Conservation (phyloP, 495 filamentous ascomycete species). For the Neurospora cerealis region DNA sequence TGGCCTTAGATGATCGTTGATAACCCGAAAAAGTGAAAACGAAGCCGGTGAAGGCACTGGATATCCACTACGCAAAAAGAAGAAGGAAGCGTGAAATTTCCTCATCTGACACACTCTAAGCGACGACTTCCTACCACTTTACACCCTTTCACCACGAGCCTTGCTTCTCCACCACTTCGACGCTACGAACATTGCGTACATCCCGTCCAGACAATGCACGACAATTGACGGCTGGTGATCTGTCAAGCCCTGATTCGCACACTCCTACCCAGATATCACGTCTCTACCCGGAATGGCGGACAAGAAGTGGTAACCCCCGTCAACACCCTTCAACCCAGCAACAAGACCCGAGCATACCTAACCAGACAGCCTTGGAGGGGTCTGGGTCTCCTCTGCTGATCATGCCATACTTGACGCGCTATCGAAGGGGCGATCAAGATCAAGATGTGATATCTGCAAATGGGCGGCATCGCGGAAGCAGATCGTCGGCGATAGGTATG, state of each 20-base stretch:
- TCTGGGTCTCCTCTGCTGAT: background rate
- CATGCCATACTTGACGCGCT: background rate
- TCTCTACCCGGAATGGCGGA: background rate
- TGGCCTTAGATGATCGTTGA: background rate
- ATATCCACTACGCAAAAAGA: background rate
- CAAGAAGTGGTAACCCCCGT: background rate
- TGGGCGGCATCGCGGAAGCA: background rate
- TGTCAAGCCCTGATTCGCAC: slow-evolving; percentile 12
- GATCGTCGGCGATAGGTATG: background rate
- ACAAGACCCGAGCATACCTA: background rate
- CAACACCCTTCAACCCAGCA: background rate
- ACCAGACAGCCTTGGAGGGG: background rate
- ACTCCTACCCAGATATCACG: background rate
- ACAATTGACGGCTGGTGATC: background rate
- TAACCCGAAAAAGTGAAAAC: background rate
- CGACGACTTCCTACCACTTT: background rate
- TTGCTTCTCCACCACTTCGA: background rate
- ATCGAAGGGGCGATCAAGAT: background rate
- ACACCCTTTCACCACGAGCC: background rate
- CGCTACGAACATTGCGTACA: background rate
- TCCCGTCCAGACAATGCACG: background rate
- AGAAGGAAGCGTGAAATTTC: background rate
- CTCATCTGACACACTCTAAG: background rate
- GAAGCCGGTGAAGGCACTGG: slow-evolving; percentile 4
- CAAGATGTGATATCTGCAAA: background rate